Conservation (phyloP, 108 stramenopile genomes). For the Cyclotella atomus region DNA sequence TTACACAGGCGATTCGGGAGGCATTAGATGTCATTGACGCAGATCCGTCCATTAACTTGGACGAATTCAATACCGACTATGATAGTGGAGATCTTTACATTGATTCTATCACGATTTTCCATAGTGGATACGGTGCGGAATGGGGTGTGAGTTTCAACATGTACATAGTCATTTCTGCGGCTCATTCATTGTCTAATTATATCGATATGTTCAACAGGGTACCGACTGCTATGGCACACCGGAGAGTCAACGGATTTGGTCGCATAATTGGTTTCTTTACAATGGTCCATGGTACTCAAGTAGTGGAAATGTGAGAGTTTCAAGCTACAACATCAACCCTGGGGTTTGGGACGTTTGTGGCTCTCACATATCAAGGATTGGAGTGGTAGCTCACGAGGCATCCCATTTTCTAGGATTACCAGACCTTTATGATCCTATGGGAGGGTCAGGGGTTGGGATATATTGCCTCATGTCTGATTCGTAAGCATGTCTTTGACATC, state of each 20-base stretch:
- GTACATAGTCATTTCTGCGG: neutral
- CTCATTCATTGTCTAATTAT: no score
- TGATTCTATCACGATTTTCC: slow-evolving; percentile 44
- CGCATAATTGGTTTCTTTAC: slow-evolving; percentile 36
- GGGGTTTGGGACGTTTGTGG: slow-evolving; percentile 41
- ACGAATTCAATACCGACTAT: slow-evolving; percentile 31
- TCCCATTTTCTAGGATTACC: slow-evolving; percentile 51
- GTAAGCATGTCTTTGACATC: neutral
- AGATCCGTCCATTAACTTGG: slow-evolving; percentile 28
- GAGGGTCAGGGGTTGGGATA: slow-evolving; percentile 27
- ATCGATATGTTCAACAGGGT: slow-evolving; percentile 3
- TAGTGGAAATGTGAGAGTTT: slow-evolving; percentile 33
- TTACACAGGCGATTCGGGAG: slow-evolving; percentile 20
- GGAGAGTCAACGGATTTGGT: slow-evolving; percentile 30
- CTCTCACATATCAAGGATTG: slow-evolving; percentile 43
- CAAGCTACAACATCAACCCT: slow-evolving; percentile 43
- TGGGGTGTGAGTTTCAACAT: slow-evolving; percentile 15
- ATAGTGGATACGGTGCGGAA: slow-evolving; percentile 56
- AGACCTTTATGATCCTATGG: slow-evolving; percentile 56
- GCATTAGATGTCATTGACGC: slow-evolving; percentile 28
- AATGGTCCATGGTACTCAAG: slow-evolving; percentile 28
- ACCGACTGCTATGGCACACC: slow-evolving; percentile 30
- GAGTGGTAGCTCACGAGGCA: slow-evolving; percentile 56
- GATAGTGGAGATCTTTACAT: slow-evolving; percentile 28
- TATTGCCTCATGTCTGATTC: slow-evolving; percentile 48